Conservation (phyloP, 306 rosid species). For the Pyrus betulifolia region DNA sequence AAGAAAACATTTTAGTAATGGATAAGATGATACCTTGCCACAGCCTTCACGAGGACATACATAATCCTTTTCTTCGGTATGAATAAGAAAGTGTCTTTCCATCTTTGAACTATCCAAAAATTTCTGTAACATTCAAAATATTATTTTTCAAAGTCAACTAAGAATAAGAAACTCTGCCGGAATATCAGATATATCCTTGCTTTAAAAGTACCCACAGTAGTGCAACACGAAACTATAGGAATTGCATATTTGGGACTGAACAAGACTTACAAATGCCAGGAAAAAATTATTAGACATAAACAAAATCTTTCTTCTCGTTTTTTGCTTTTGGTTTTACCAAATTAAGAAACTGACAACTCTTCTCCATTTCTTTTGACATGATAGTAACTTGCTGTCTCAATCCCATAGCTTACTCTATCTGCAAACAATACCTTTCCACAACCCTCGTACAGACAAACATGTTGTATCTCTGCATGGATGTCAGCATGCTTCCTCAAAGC, state of each 20-base stretch:
- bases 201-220: background rate
- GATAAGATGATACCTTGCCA: slow-evolving; percentile 74
- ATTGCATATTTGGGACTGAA: background rate
- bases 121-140: slow-evolving; percentile 60
- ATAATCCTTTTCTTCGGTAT: slow-evolving; percentile 89
- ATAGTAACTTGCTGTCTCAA: background rate
- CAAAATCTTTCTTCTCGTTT: background rate
- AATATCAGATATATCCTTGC: background rate
- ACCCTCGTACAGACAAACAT: slow-evolving; percentile 76
- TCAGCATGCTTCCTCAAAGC: slow-evolving; percentile 98
- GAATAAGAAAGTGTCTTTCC: slow-evolving; percentile 92
- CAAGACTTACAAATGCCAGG: background rate
- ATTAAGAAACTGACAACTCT: background rate
- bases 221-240: background rate
- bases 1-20: slow-evolving; percentile 11
- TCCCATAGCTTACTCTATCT: background rate
- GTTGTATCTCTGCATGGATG: slow-evolving; percentile 94
- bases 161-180: background rate
- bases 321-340: background rate
- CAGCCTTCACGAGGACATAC: slow-evolving; percentile 97
- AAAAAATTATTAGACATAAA: background rate
- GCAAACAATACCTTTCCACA: slow-evolving; percentile 75
- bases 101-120: slow-evolving; percentile 96
- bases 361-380: background rate
- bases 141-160: background rate